A percentile compares a stretch with the other conserved stretches of the same genome.
These are phyloP conservation scores for Cladorrhinum sp. DNA, from an alignment of 2,329 filamentous ascomycete genomes.

Conservation along the genomic window DNA sequence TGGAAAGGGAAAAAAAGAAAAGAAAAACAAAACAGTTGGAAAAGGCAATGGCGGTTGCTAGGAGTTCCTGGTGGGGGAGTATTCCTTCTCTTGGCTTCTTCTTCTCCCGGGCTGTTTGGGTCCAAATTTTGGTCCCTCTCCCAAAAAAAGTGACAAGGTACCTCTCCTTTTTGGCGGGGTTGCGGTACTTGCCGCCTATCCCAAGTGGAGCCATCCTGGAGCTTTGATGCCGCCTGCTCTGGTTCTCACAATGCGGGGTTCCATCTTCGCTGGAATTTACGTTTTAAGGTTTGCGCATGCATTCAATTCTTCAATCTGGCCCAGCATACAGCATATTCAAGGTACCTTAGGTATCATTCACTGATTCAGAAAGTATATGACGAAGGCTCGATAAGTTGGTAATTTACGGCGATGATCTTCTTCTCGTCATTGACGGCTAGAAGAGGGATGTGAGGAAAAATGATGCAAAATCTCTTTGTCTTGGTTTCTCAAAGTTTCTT, in stretches of 20 bases:
- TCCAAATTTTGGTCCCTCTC: background rate
- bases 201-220: background rate
- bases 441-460: background rate
- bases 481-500: background rate
- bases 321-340: too few species aligned
- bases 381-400: too few species aligned
- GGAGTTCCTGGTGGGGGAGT: constrained; percentile 19
- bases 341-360: too few species aligned
- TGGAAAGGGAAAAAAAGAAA: background rate
- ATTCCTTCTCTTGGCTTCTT: background rate
- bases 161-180: background rate
- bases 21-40: constrained; percentile 19
- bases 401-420: too few species aligned
- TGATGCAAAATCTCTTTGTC: background rate
- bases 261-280: background rate
- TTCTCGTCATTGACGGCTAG: too few species aligned
- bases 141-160: background rate
- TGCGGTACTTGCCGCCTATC: background rate
- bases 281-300: too few species aligned
- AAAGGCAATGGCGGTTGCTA: constrained; percentile 20
- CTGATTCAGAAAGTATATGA: too few species aligned
- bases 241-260: background rate
- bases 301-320: too few species aligned
- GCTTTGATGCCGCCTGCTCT: background rate
- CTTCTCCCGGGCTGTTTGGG: background rate